phyloP scores from a whole-genome alignment of 441 rosid species.

The Geranium incanum region DNA sequence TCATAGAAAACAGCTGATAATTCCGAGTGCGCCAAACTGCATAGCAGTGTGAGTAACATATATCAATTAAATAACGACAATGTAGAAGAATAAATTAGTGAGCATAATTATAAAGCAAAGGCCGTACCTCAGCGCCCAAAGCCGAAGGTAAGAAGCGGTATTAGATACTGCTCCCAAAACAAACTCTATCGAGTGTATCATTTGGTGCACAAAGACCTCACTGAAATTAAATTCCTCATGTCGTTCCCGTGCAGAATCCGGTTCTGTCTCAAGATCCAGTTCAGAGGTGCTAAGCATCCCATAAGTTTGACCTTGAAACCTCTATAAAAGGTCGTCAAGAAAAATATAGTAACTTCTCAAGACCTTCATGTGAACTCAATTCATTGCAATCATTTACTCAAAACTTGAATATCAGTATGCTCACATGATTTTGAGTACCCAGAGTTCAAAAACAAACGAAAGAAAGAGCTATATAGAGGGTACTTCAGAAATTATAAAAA shows the following conservation, averaged over 20 bases:
- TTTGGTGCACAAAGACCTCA: slow-evolving; percentile 84
- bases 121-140: slow-evolving; percentile 87
- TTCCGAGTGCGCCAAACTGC: slow-evolving; percentile 89
- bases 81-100: slow-evolving; percentile 4
- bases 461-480: no score
- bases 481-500: no score
- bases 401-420: no score
- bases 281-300: slow-evolving; percentile 47
- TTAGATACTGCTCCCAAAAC: slow-evolving; percentile 92
- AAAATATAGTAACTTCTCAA: slow-evolving; percentile 8
- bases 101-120: slow-evolving; percentile 12
- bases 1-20: slow-evolving; percentile 83
- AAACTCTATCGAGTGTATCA: slow-evolving; percentile 90
- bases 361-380: background rate
- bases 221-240: slow-evolving; percentile 87
- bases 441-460: no score
- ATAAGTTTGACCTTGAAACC: slow-evolving; percentile 75
- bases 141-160: slow-evolving; percentile 91
- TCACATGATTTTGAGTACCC: no score
- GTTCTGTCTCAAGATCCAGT: slow-evolving; percentile 45
- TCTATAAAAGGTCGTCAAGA: slow-evolving; percentile 29
- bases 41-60: slow-evolving; percentile 15
- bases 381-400: background rate
- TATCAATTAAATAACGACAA: slow-evolving; percentile 19
- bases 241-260: slow-evolving; percentile 36